These are phyloP conservation scores for Mallotus japonicus DNA, from an alignment of 441 rosid genomes.

Conservation along the genomic window DNA sequence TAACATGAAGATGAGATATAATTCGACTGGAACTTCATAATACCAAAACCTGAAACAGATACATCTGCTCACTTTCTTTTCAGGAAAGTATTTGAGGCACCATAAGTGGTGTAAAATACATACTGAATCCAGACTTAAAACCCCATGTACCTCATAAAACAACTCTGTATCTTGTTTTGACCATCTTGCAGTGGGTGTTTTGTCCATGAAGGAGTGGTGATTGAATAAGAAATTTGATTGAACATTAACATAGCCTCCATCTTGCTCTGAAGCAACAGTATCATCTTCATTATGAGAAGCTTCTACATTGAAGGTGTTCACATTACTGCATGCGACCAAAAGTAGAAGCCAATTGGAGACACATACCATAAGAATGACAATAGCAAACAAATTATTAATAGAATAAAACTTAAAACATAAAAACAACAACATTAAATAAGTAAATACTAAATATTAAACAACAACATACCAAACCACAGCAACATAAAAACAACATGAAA, in stretches of 20 bases:
- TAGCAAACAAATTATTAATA: too few species aligned
- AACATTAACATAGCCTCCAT: conserved; percentile 25
- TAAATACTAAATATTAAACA: too few species aligned
- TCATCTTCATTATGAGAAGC: conserved; percentile 45
- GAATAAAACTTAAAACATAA: too few species aligned
- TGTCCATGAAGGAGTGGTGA: conserved; percentile 71
- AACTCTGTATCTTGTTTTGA: conserved; percentile 79
- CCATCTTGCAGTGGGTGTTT: conserved; percentile 67
- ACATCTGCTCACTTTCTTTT: neutral
- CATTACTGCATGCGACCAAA: conserved; percentile 32
- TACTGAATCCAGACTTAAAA: neutral
- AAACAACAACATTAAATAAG: too few species aligned
- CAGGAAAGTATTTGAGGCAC: neutral
- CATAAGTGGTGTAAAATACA: neutral
- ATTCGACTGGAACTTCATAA: neutral
- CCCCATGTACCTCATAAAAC: conserved; percentile 61
- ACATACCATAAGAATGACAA: neutral
- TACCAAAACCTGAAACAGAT: neutral
- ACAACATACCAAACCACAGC: too few species aligned
- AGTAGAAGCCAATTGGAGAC: neutral
- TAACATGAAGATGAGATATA: neutral
- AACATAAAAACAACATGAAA: too few species aligned
- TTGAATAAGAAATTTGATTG: conserved; percentile 48
- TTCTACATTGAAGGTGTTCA: conserved; percentile 35
- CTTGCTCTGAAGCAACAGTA: conserved; percentile 37